Evolutionary conservation across 1,284 basidiomycete species (phyloP).

Genomic region (Sparassis latifolia): DNA sequence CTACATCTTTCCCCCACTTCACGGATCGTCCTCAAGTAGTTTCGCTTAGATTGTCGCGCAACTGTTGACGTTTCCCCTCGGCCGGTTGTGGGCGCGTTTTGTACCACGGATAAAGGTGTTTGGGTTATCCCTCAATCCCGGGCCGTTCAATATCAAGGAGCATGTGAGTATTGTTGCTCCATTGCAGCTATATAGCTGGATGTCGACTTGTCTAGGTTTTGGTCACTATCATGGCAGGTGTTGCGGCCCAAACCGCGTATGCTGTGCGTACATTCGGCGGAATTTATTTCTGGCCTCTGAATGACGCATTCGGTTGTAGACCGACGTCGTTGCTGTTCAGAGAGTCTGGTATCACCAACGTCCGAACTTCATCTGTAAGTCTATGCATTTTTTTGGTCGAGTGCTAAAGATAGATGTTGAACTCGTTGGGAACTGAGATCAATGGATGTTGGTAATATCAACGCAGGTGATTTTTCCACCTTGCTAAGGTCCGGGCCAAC

Average conservation of each 20-base stretch:
- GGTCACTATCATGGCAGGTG: conserved; percentile 71
- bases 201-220: conserved; percentile 20
- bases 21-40: not conserved
- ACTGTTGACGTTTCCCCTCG: conserved; percentile 55
- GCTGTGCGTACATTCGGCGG: conserved; percentile 23
- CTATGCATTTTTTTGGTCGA: not conserved
- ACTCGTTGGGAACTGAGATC: conserved; percentile 31
- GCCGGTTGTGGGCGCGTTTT: conserved; percentile 45
- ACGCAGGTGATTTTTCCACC: conserved; percentile 30
- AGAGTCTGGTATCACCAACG: conserved; percentile 60
- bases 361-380: conserved; percentile 57
- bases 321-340: conserved; percentile 76
- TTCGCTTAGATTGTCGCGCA: conserved; percentile 43
- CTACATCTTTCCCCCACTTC: not conserved
- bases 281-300: not conserved
- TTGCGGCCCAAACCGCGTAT: conserved; percentile 52
- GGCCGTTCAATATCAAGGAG: conserved; percentile 64
- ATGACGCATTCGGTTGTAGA: conserved; percentile 27
- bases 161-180: conserved; percentile 33
- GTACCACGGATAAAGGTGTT: conserved; percentile 49
- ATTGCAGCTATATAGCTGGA: not conserved
- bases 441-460: conserved; percentile 78
- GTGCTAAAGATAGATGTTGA: too few relatives aligned
- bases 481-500: too few relatives aligned
- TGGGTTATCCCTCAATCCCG: conserved; percentile 53